These are phyloP conservation scores for Diaporthe ilicicola DNA, from an alignment of 2,329 filamentous ascomycete genomes.

Conservation along the genomic window DNA sequence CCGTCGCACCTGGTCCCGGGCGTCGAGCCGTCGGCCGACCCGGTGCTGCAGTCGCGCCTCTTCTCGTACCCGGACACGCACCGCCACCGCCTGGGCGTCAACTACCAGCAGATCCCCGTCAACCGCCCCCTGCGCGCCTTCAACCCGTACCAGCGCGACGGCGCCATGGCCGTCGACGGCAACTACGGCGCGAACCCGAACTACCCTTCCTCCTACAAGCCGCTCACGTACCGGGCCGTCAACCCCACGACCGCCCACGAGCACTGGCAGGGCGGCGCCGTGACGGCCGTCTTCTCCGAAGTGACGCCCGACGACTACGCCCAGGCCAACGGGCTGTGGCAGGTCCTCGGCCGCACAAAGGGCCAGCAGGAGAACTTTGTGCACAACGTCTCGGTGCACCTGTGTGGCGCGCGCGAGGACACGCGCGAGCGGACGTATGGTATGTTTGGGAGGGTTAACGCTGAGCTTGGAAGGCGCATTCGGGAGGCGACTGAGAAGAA, in stretches of 20 bases:
- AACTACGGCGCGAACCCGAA: slow-evolving; percentile 69
- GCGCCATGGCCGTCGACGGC: slow-evolving; percentile 73
- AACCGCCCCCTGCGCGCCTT: slow-evolving; percentile 64
- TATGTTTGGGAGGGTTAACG: slow-evolving; percentile 67
- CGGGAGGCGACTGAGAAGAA: slow-evolving; percentile 60
- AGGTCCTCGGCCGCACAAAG: slow-evolving; percentile 53
- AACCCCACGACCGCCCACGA: slow-evolving; percentile 54
- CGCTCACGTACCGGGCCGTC: slow-evolving; percentile 52
- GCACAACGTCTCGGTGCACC: slow-evolving; percentile 65
- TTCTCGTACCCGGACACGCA: slow-evolving; percentile 71
- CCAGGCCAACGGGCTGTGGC: slow-evolving; percentile 58
- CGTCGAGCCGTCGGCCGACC: slow-evolving; percentile 68
- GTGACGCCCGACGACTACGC: slow-evolving; percentile 59
- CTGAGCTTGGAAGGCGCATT: slow-evolving; percentile 60
- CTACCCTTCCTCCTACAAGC: slow-evolving; percentile 62
- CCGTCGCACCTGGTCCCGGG: slow-evolving; percentile 72
- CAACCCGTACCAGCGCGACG: slow-evolving; percentile 79
- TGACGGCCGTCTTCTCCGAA: slow-evolving; percentile 53
- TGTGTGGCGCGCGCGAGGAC: slow-evolving; percentile 60
- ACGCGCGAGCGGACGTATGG: slow-evolving; percentile 67
- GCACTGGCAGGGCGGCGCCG: slow-evolving; percentile 55
- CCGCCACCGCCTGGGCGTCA: slow-evolving; percentile 68
- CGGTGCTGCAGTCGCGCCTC: slow-evolving; percentile 67
- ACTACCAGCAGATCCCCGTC: slow-evolving; percentile 72
- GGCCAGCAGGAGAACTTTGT: slow-evolving; percentile 71